phyloP scores from a whole-genome alignment of 352 stramenopile genomes.

The Labyrinthula sp. region DNA sequence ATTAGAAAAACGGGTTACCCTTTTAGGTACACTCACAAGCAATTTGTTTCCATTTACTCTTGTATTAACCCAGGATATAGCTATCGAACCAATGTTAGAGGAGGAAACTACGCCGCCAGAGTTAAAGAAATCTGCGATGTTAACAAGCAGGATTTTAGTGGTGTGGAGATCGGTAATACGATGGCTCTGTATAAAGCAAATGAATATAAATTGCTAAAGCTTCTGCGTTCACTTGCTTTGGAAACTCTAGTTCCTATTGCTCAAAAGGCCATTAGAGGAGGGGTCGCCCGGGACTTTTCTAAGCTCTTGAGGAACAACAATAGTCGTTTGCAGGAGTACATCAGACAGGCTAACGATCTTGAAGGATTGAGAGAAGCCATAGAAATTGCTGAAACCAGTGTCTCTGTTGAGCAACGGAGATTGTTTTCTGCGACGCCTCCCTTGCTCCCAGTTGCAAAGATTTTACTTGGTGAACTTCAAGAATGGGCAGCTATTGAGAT shows the following conservation, averaged over 20 bases:
- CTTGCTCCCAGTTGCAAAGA: no score
- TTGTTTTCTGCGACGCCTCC: no score
- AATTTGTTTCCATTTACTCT: slow-evolving; percentile 25
- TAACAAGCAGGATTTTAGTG: slow-evolving; percentile 10
- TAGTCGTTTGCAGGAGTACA: slow-evolving; percentile 1
- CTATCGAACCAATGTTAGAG: slow-evolving; percentile 7
- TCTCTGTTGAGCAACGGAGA: no score
- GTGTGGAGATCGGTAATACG: slow-evolving; percentile 24
- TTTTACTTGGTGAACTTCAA: no score
- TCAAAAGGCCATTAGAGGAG: slow-evolving; percentile 20
- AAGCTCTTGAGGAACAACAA: slow-evolving; percentile 3
- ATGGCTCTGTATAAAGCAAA: slow-evolving; percentile 22
- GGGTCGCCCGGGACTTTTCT: slow-evolving; percentile 14
- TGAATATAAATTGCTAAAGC: slow-evolving; percentile 18
- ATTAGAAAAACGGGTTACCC: slow-evolving; percentile 91
- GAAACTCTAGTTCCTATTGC: slow-evolving; percentile 19
- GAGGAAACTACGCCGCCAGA: slow-evolving; percentile 10
- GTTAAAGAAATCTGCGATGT: slow-evolving; percentile 7
- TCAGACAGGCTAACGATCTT: slow-evolving; percentile 18
- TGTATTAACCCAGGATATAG: slow-evolving; percentile 25
- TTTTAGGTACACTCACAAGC: slow-evolving; percentile 73
- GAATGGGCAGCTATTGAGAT: no score
- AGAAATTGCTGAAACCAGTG: no score
- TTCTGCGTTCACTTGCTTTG: slow-evolving; percentile 21
- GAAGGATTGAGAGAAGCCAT: slow-evolving; percentile 18